phyloP scores from a whole-genome alignment of 192 early-diverging fungal genomes.

The Ambispora gerdemannii region DNA sequence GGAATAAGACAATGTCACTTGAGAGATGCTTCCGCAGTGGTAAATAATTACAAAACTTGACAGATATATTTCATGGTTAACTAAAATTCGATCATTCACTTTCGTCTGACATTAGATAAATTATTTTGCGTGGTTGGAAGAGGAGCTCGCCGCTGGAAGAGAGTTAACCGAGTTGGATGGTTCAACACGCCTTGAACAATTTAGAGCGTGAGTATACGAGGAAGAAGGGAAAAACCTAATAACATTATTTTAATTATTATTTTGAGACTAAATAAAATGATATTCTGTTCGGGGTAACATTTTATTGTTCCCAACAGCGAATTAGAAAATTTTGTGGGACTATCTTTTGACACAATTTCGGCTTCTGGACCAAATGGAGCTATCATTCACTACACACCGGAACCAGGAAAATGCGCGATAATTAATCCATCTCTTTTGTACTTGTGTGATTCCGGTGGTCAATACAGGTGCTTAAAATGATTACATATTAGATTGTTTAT shows the following conservation, averaged over 20 bases:
- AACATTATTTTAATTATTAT: too few species aligned
- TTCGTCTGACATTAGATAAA: conserved; percentile 21
- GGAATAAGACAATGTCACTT: conserved; percentile 92
- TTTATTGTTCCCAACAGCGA: conserved; percentile 36
- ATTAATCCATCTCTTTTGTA: conserved; percentile 80
- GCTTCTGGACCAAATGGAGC: conserved; percentile 94
- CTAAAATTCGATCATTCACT: neutral
- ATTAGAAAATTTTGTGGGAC: conserved; percentile 81
- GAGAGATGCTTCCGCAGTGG: conserved; percentile 85
- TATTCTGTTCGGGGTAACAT: neutral
- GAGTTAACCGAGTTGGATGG: conserved; percentile 82
- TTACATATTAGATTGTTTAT: neutral
- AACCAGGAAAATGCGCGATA: conserved; percentile 69
- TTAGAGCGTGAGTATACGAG: conserved; percentile 54
- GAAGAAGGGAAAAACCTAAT: too few species aligned
- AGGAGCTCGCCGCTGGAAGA: conserved; percentile 71
- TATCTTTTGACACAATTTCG: conserved; percentile 96
- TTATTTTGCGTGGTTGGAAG: conserved; percentile 91
- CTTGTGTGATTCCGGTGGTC: conserved; percentile 94
- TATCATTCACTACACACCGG: conserved; percentile 97
- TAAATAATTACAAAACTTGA: conserved; percentile 47
- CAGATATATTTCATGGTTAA: neutral
- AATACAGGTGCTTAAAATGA: conserved; percentile 57
- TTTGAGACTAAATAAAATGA: too few species aligned
- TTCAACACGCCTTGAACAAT: conserved; percentile 77